Evolutionary conservation across 768 basidiomycete species (phyloP).

Genomic region (Boletales sp.): DNA sequence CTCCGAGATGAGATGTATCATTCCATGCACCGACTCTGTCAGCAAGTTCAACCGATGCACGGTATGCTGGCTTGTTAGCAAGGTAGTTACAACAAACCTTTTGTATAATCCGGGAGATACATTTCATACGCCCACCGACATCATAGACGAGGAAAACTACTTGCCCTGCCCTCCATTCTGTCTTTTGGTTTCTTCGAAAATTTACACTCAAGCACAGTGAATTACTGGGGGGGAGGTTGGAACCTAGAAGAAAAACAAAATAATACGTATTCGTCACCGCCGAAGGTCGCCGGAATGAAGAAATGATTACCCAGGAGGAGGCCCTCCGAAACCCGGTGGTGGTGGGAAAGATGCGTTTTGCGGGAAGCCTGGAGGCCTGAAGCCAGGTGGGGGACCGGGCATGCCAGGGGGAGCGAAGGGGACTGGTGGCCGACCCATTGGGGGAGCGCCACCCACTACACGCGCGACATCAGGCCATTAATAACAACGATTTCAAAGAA

Average conservation of each 20-base stretch:
- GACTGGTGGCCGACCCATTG: conserved; percentile 67
- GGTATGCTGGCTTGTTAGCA: conserved; percentile 23
- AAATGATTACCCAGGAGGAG: conserved; percentile 74
- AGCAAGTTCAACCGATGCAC: conserved; percentile 16
- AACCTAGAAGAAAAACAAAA: conserved; percentile 30
- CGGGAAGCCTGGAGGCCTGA: conserved; percentile 81
- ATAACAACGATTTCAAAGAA: conserved; percentile 15
- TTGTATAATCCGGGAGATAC: conserved; percentile 22
- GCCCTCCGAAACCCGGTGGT: conserved; percentile 76
- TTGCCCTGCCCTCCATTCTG: conserved; percentile 23
- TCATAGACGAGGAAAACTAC: conserved; percentile 21
- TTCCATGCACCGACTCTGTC: conserved; percentile 19
- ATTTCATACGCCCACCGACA: conserved; percentile 21
- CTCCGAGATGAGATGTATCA: conserved; percentile 12
- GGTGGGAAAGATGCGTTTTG: conserved; percentile 78
- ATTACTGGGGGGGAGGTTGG: conserved; percentile 46
- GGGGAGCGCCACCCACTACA: conserved; percentile 52
- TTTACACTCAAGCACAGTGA: conserved; percentile 4
- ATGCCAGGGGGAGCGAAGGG: conserved; percentile 65
- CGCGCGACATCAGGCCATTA: conserved; percentile 5
- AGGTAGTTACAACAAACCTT: conserved; percentile 28
- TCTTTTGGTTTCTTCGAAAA: conserved; percentile 11
- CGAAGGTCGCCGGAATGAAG: not conserved
- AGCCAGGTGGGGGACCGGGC: conserved; percentile 84
- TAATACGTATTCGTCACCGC: conserved; percentile 2